A percentile compares a stretch with the other conserved stretches of the same genome.
These are phyloP conservation scores for Ceratocystis diversiconidia DNA, from an alignment of 2,329 filamentous ascomycete genomes.

Conservation along the genomic window DNA sequence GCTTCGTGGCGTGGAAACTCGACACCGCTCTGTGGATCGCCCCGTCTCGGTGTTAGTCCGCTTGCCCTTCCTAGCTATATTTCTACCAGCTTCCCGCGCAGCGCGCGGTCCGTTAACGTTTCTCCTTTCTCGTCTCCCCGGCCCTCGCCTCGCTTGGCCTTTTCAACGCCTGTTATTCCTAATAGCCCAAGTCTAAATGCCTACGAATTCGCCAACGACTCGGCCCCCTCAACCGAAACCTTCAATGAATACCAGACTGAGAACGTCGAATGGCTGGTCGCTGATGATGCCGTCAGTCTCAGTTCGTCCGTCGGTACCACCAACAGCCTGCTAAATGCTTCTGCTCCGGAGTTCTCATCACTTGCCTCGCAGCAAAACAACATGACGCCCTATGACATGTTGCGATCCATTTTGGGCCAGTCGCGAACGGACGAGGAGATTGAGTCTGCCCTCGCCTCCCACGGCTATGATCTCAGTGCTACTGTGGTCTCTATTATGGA, in stretches of 20 bases:
- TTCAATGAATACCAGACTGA: constrained; percentile 86
- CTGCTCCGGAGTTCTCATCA: constrained; percentile 62
- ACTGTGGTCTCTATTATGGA: constrained; percentile 86
- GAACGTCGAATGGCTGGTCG: constrained; percentile 94
- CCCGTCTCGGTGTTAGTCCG: constrained; percentile 67
- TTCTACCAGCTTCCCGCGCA: constrained; percentile 60
- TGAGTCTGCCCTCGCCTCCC: constrained; percentile 72
- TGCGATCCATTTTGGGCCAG: constrained; percentile 84
- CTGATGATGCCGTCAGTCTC: constrained; percentile 68
- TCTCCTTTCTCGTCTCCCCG: constrained; percentile 91
- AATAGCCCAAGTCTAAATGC: constrained; percentile 89
- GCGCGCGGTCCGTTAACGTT: constrained; percentile 60
- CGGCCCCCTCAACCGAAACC: constrained; percentile 65
- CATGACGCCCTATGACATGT: constrained; percentile 97
- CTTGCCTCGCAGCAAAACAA: constrained; percentile 53
- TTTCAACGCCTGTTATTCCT: constrained; percentile 79
- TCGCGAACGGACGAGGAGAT: constrained; percentile 87
- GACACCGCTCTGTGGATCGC: constrained; percentile 71
- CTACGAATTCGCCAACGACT: constrained; percentile 81
- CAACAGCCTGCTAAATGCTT: constrained; percentile 59
- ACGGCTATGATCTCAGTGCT: constrained; percentile 85
- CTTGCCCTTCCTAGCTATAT: constrained; percentile 72
- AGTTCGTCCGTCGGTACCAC: constrained; percentile 57
- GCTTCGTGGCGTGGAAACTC: constrained; percentile 80
- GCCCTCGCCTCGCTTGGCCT: constrained; percentile 78